phyloP scores from a whole-genome alignment of 2,329 filamentous ascomycete genomes.

The Sclerotinia spermophila region DNA sequence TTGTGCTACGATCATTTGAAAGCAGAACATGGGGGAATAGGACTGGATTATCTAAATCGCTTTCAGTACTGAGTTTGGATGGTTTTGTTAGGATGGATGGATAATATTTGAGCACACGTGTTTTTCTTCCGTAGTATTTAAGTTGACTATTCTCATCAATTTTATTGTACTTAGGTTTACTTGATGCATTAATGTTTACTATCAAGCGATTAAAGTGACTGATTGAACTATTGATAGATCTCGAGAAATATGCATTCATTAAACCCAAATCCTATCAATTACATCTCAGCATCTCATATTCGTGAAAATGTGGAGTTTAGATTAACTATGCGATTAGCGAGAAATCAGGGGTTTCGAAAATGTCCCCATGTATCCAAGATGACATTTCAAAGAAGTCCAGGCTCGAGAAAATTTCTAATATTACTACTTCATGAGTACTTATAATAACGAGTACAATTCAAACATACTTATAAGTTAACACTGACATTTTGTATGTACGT shows the following conservation, averaged over 20 bases:
- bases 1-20: constrained; percentile 33
- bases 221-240: no score
- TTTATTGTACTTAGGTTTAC: no score
- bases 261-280: background rate
- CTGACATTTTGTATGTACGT: no score
- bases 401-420: background rate
- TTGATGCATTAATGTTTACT: no score
- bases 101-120: no score
- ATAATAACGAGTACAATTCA: background rate
- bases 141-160: background rate
- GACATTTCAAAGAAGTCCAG: background rate
- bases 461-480: background rate
- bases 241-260: background rate
- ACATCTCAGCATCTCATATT: background rate
- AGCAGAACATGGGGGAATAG: constrained; percentile 12
- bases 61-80: background rate
- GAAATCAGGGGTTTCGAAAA: background rate
- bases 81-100: background rate
- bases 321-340: background rate
- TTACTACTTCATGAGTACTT: background rate
- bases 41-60: no score
- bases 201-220: no score
- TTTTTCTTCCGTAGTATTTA: background rate
- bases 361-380: background rate
- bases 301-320: background rate